Evolutionary conservation across 1,284 basidiomycete species (phyloP).

Genomic region (Microstroma glucosiphilum): DNA sequence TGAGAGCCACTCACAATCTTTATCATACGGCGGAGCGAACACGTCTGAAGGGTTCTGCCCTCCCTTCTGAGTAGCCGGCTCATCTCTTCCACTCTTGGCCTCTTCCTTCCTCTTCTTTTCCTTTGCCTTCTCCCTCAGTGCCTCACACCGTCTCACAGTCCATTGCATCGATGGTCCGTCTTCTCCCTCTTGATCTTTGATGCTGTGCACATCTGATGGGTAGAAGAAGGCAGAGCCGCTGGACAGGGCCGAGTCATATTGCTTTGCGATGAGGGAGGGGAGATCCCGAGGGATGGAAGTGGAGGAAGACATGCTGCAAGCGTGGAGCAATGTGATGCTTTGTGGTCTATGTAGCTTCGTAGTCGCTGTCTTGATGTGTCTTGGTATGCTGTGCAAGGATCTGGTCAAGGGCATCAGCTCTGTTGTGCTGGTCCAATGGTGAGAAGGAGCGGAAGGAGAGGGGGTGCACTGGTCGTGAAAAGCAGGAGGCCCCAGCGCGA

Average conservation of each 20-base stretch:
- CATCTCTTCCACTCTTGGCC: neutral
- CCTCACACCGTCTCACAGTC: constrained; percentile 7
- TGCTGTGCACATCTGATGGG: constrained; percentile 25
- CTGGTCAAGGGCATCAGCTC: too few relatives aligned
- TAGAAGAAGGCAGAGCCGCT: constrained; percentile 43
- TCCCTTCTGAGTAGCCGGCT: neutral
- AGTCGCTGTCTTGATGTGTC: too few relatives aligned
- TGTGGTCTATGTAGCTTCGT: neutral
- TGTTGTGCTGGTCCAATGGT: neutral
- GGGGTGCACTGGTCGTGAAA: neutral
- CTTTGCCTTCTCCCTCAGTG: neutral
- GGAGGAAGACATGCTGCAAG: neutral
- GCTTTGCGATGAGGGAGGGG: constrained; percentile 22
- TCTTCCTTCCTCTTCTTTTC: constrained; percentile 5
- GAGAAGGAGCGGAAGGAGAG: neutral
- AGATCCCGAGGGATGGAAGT: constrained; percentile 12
- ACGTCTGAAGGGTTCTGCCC: constrained; percentile 38
- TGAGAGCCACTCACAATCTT: constrained; percentile 28
- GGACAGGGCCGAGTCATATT: constrained; percentile 27
- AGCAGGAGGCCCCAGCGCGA: too few relatives aligned
- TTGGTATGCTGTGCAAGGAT: too few relatives aligned
- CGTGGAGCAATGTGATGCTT: neutral
- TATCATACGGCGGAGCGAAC: constrained; percentile 49
- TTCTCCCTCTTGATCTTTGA: constrained; percentile 18
- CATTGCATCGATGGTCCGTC: constrained; percentile 8